Conservation (phyloP, 495 filamentous ascomycete species). For the Bryoglossum gracile region DNA sequence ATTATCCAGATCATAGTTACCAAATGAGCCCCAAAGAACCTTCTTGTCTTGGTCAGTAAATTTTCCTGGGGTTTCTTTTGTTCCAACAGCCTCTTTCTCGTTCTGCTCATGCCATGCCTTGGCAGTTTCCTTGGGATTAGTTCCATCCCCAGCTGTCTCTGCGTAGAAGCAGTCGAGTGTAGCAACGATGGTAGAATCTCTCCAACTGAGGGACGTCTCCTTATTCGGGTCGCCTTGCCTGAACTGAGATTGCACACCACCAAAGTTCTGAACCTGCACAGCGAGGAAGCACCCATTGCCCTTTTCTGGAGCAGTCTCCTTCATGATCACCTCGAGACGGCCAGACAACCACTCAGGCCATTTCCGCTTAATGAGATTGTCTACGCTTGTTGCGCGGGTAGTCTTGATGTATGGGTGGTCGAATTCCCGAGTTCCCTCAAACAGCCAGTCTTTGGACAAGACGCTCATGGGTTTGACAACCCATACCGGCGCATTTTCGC, state of each 20-base stretch:
- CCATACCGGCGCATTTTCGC: constrained; percentile 32
- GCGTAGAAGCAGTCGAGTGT: constrained; percentile 33
- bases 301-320: too few relatives aligned
- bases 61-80: too few relatives aligned
- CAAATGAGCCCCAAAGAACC: constrained; percentile 34
- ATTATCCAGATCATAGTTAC: constrained; percentile 29
- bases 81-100: constrained; percentile 28
- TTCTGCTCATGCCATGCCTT: constrained; percentile 34
- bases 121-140: constrained; percentile 24
- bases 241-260: constrained; percentile 34
- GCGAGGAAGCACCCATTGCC: constrained; percentile 31
- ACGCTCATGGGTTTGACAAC: constrained; percentile 3
- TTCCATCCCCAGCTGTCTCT: too few relatives aligned
- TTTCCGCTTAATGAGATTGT: constrained; percentile 26
- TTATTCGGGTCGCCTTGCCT: constrained; percentile 31
- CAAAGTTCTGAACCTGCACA: constrained; percentile 32
- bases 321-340: constrained; percentile 30
- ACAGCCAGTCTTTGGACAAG: constrained; percentile 12
- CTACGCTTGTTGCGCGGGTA: constrained; percentile 31
- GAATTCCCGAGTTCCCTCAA: constrained; percentile 26
- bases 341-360: constrained; percentile 31
- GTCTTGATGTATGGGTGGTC: constrained; percentile 36
- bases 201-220: constrained; percentile 35
- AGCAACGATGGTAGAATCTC: constrained; percentile 29
- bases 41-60: constrained; percentile 31